Percentiles rank a stretch among this genome's conserved stretches.
Evolutionary conservation across 148 eudicot genomes (phyloP).

Genomic region (Polygonum aviculare): DNA sequence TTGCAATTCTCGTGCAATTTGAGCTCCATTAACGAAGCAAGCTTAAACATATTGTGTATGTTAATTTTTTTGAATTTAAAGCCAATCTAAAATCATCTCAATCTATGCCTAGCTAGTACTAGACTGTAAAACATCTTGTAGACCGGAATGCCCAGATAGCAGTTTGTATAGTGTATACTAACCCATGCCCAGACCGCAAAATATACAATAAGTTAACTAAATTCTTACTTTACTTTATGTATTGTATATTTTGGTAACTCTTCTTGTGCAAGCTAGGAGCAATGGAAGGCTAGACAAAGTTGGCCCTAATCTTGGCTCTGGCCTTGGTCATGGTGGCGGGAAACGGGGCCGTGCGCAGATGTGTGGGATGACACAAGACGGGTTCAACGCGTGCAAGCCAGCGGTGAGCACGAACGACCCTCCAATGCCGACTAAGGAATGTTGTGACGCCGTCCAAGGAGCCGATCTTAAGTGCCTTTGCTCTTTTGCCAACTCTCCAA

Average conservation of each 20-base stretch:
- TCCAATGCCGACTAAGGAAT: not conserved
- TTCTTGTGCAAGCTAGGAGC: not conserved
- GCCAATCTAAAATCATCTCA: too few species aligned
- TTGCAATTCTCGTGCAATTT: too few species aligned
- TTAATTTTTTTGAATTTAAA: too few species aligned
- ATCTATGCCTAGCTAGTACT: too few species aligned
- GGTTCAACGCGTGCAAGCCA: constrained; percentile 6
- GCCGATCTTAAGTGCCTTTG: constrained; percentile 10
- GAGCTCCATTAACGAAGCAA: too few species aligned
- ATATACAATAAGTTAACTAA: too few species aligned
- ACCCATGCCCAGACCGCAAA: too few species aligned
- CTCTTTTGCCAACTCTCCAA: not conserved
- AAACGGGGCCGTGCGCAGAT: not conserved
- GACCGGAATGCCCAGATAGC: too few species aligned
- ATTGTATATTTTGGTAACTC: not conserved
- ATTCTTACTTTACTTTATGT: too few species aligned
- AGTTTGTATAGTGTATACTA: too few species aligned
- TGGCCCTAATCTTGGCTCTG: not conserved
- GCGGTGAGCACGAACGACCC: not conserved
- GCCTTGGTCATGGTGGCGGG: not conserved
- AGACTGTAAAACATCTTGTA: too few species aligned
- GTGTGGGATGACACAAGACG: not conserved
- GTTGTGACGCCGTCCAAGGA: not conserved
- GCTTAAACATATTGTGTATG: too few species aligned
- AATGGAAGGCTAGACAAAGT: not conserved